Evolutionary conservation across 176 grass and related monocot genomes (phyloP), one percentile per base, ranked within the genome.

Genomic region (Zoysia pacifica): DNA sequence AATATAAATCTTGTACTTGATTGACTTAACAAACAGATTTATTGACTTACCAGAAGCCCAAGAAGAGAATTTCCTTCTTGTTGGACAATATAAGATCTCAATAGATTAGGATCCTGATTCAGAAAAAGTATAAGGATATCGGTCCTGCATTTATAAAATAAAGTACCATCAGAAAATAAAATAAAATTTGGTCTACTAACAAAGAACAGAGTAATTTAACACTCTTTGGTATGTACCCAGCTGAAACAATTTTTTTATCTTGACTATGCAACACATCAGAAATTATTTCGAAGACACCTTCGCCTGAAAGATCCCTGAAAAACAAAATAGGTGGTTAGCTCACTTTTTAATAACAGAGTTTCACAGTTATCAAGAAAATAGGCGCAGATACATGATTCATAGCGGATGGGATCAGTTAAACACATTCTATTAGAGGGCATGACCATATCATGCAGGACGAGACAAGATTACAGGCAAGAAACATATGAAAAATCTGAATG

Each of bases 111-210:
- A 48, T 99, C 97, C 74, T 99, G 97, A 82, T 93, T 99, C 69
- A 99, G 93, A 83, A 99, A 96, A 83, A 99, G 89, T 86, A 99
- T 93, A 70, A 99, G 87, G 51, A 99, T 96, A 83, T 99, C 93
- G 82, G 88, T 86, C 86, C 97, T 99, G 97, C 81, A 94, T 85
- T 82, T 70, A 15, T 48, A 73, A 85, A 75, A 84, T 54, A 80
- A 81, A 80, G 46, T 71, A 49, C 15, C 77, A 65, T 76, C 38
- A 84, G 39, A 52, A 28, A 64, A 44, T 64, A 63, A 4, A 75
- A 67, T 48, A 77, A 71, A 62, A 56, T 1, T 3, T 66, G 59
- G 3, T 45, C 35, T 28, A 71, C 47, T 45, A 79, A 82, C 28
- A 28, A 28, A 28, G 28, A 28, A 28, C n/a, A 35, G 4, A 62